Evolutionary conservation across 495 filamentous ascomycete species (phyloP).

Genomic region (Lentithecium fluviatile): DNA sequence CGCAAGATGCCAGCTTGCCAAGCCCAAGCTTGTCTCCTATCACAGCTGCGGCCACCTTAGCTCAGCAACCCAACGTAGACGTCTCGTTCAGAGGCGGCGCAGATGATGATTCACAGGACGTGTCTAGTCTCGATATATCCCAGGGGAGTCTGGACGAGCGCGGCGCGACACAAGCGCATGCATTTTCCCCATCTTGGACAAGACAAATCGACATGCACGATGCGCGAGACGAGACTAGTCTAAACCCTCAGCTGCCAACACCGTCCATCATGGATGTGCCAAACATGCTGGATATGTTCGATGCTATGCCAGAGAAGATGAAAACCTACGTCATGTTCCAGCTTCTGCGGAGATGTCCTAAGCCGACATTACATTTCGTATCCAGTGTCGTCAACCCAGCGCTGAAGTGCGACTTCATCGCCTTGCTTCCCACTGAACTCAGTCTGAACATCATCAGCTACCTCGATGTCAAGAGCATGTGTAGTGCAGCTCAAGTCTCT

Average conservation of each 20-base stretch:
- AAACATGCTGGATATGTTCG: constrained; percentile 83
- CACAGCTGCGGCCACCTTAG: constrained; percentile 68
- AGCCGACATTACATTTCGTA: constrained; percentile 87
- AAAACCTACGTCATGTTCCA: constrained; percentile 96
- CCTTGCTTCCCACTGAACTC: constrained; percentile 79
- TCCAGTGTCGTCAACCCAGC: constrained; percentile 92
- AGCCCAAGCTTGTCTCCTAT: constrained; percentile 94
- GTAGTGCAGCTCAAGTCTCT: constrained; percentile 88
- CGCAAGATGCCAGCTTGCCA: constrained; percentile 86
- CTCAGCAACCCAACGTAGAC: constrained; percentile 19
- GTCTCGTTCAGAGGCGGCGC: constrained; percentile 16
- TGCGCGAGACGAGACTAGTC: neutral
- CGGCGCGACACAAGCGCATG: neutral
- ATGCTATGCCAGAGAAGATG: constrained; percentile 81
- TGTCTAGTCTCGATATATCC: constrained; percentile 35
- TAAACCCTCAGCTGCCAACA: constrained; percentile 39
- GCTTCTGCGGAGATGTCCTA: constrained; percentile 80
- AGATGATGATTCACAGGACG: constrained; percentile 36
- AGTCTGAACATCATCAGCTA: constrained; percentile 84
- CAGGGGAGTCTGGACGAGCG: constrained; percentile 15
- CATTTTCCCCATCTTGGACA: constrained; percentile 5
- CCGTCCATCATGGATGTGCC: constrained; percentile 70
- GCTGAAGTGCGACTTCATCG: constrained; percentile 91
- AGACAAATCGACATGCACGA: constrained; percentile 17
- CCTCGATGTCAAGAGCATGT: constrained; percentile 83